Base-by-base conservation (phyloP, 306 rosid genomes). In the Inga laurina region DNA sequence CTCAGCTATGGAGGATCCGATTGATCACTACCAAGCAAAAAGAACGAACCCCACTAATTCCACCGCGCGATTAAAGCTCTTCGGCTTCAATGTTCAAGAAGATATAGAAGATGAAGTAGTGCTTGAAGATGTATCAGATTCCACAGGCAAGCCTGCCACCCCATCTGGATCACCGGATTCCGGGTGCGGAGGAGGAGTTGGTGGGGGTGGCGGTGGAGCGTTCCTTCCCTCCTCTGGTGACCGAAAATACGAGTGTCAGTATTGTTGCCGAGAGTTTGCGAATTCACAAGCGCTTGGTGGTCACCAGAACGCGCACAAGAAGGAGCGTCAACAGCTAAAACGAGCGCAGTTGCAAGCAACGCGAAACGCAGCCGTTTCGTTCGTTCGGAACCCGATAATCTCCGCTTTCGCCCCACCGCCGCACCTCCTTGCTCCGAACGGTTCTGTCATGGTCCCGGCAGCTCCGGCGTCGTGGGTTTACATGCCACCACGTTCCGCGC, bases 271-370 rank as follows among this genome's bases (percentile, higher is more conserved):
- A 4, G 98, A 96, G 87, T 96, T 96, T 74, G 98, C 97, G 18
- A 96, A 96, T 76, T 96, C 99, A 34, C 99, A 96, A 84, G 99
- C 99, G 5, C 95, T 96, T 51, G 99, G 99, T 0, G 99, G 99
- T 10, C 99, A 96, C 85, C 99, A 96, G 43, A 96, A 96, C 92
- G 99, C 99, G 1, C 99, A 96, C 91, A 94, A 94, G 88, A 96
- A 96, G 80, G 99, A 96, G 88, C 85, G 99, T 51, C 98, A 96
- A 56, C 98, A 94, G 67, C 93, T 94, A 44, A 96, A 96, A 72
- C 91, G 98, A 0, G 98, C 98, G 1, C 99, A 96, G 83, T 84
- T 96, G 16, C 99, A 92, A 18, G 98, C 99, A 48, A 82, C 88
- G 6, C 66, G 98, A 27, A 92, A 89, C 94, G 94, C 97, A 22